Evolutionary conservation across 257 asterid species (phyloP).

Genomic region (Verbascum thapsus): DNA sequence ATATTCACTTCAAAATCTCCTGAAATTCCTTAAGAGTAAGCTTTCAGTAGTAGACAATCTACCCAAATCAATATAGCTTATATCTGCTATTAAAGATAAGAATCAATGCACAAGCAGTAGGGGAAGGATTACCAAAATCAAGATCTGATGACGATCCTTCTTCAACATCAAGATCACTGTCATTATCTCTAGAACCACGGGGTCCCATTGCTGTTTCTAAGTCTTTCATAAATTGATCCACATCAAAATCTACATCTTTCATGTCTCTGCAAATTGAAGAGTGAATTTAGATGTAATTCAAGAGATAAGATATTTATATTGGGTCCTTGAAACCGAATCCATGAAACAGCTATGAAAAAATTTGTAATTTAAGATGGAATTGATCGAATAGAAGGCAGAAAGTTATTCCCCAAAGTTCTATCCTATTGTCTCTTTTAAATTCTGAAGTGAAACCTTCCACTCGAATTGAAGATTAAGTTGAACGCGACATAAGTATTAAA

Average conservation of each 20-base stretch:
- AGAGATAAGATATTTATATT: constrained; percentile 13
- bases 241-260: constrained; percentile 75
- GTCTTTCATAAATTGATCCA: constrained; percentile 80
- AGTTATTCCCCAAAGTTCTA: no score
- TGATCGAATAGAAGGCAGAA: no score
- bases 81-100: constrained; percentile 13
- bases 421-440: no score
- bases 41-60: constrained; percentile 1
- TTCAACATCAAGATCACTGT: constrained; percentile 55
- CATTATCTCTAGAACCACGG: constrained; percentile 47
- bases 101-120: constrained; percentile 14
- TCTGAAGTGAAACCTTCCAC: no score
- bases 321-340: constrained; percentile 12
- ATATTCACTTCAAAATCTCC: no score
- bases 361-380: no score
- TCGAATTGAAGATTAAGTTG: no score
- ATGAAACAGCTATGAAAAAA: constrained; percentile 14
- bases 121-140: constrained; percentile 63
- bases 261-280: constrained; percentile 42
- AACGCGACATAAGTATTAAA: background rate
- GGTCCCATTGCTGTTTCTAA: constrained; percentile 66
- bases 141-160: constrained; percentile 72
- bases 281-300: constrained; percentile 7
- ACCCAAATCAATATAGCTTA: constrained; percentile 9
- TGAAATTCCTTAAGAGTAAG: constrained; percentile 6